phyloP scores from a whole-genome alignment of 2,329 filamentous ascomycete genomes.

The Monilinia fructigena region DNA sequence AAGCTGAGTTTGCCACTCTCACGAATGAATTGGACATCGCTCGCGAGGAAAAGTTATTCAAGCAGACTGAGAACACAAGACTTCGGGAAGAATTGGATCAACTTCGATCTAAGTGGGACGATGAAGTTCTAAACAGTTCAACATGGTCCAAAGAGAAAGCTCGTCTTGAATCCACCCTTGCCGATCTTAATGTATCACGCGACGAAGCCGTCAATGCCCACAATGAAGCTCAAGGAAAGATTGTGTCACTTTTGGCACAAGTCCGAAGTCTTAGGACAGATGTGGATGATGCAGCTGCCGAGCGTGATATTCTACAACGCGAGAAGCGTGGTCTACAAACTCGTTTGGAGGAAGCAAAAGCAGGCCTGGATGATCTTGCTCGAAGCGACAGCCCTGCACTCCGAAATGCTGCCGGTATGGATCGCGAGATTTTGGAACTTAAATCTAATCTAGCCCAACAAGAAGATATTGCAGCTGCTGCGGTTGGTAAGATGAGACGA shows the following conservation, averaged over 20 bases:
- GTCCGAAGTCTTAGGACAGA: slow-evolving; percentile 79
- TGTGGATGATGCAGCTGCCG: slow-evolving; percentile 80
- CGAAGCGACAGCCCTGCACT: slow-evolving; percentile 83
- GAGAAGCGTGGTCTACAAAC: slow-evolving; percentile 90
- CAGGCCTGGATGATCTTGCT: slow-evolving; percentile 82
- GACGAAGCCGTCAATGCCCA: slow-evolving; percentile 92
- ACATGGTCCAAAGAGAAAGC: slow-evolving; percentile 99
- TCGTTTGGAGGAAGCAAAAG: slow-evolving; percentile 81
- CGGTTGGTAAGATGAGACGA: slow-evolving; percentile 94
- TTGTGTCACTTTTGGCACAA: slow-evolving; percentile 86
- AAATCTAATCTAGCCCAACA: slow-evolving; percentile 88
- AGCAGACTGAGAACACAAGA: slow-evolving; percentile 80
- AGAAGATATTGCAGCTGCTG: slow-evolving; percentile 86
- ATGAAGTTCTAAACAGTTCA: slow-evolving; percentile 94
- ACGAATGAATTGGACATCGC: slow-evolving; percentile 92
- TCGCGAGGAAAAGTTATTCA: slow-evolving; percentile 82
- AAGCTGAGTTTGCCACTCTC: slow-evolving; percentile 83
- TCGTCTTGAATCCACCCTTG: slow-evolving; percentile 82
- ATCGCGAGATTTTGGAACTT: slow-evolving; percentile 85
- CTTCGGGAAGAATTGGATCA: slow-evolving; percentile 96
- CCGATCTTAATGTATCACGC: slow-evolving; percentile 84
- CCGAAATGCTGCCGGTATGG: slow-evolving; percentile 83
- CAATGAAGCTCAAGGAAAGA: slow-evolving; percentile 90
- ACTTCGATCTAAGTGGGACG: slow-evolving; percentile 93
- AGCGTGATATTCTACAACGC: slow-evolving; percentile 78